These are phyloP conservation scores for Gossypium lobatum DNA, from an alignment of 441 rosid genomes.

Conservation along the genomic window DNA sequence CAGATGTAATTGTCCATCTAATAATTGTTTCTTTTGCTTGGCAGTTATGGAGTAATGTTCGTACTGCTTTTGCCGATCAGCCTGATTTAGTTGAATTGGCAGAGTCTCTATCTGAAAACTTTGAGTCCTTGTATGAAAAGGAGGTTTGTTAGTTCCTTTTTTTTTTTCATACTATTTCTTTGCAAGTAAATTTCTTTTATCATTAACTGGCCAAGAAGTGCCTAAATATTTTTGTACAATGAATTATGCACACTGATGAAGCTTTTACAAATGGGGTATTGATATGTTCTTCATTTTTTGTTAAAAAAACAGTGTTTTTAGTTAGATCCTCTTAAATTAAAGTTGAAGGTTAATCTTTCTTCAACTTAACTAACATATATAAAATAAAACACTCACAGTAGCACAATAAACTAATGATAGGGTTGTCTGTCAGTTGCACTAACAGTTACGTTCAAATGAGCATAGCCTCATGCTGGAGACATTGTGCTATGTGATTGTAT, in stretches of 20 bases:
- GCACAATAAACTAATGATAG: slow-evolving; percentile 2
- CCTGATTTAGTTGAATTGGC: slow-evolving; percentile 69
- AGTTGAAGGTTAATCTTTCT: background rate
- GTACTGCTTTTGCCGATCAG: slow-evolving; percentile 59
- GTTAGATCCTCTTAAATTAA: slow-evolving; percentile 4
- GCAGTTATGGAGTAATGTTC: slow-evolving; percentile 88
- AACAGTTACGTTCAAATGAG: slow-evolving; percentile 4
- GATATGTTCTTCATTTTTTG: background rate
- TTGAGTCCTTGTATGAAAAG: slow-evolving; percentile 62
- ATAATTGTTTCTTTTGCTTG: slow-evolving; percentile 33
- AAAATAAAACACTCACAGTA: background rate
- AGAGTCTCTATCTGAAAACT: slow-evolving; percentile 61
- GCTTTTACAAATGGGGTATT: background rate
- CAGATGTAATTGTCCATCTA: background rate
- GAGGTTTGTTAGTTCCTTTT: slow-evolving; percentile 49
- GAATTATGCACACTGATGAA: background rate
- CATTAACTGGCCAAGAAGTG: background rate
- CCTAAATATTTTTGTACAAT: background rate
- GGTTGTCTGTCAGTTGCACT: background rate
- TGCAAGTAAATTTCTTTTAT: background rate
- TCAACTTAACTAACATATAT: background rate
- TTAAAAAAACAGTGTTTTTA: background rate
- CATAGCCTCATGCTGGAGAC: background rate
- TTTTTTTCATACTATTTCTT: background rate
- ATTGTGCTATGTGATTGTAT: background rate